Evolutionary conservation across 2,329 filamentous ascomycete genomes (phyloP).

Genomic region (Alternaria metachromatica): DNA sequence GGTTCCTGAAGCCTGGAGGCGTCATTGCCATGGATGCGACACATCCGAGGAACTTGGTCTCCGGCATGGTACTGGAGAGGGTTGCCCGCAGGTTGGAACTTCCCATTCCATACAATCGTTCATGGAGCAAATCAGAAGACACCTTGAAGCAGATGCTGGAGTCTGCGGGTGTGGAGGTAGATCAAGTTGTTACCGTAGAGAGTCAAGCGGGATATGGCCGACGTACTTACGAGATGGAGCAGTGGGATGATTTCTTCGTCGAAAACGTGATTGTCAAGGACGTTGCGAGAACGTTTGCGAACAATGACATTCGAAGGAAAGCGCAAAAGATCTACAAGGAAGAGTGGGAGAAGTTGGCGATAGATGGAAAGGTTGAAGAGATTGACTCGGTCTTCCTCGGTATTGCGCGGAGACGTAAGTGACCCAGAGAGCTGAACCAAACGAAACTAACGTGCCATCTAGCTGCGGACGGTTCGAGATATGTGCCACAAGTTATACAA

Average conservation of each 20-base stretch:
- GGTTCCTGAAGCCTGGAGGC: conserved; percentile 51
- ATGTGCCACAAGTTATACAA: conserved; percentile 10
- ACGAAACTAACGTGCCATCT: conserved; percentile 6
- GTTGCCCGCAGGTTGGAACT: conserved; percentile 43
- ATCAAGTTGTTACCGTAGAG: conserved; percentile 39
- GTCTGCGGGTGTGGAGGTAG: conserved; percentile 45
- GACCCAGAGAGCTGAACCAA: background rate
- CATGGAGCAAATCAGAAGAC: conserved; percentile 44
- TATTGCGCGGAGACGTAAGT: conserved; percentile 43
- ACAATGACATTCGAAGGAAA: conserved; percentile 39
- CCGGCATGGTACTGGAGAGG: conserved; percentile 49
- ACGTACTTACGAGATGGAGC: conserved; percentile 35
- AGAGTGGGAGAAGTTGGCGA: conserved; percentile 49
- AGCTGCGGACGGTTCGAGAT: conserved; percentile 37
- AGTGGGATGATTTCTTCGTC: conserved; percentile 47
- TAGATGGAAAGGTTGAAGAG: conserved; percentile 47
- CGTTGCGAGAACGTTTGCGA: conserved; percentile 34
- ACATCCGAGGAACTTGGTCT: conserved; percentile 47
- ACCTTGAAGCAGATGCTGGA: conserved; percentile 41
- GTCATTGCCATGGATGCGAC: conserved; percentile 49
- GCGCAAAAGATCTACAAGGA: conserved; percentile 44
- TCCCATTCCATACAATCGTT: conserved; percentile 46
- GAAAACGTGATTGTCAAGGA: conserved; percentile 39
- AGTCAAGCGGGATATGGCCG: conserved; percentile 43
- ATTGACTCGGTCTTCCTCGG: conserved; percentile 50